These are phyloP conservation scores for Neurospora tetraspora DNA, from an alignment of 495 filamentous ascomycete species.

Conservation along the genomic window DNA sequence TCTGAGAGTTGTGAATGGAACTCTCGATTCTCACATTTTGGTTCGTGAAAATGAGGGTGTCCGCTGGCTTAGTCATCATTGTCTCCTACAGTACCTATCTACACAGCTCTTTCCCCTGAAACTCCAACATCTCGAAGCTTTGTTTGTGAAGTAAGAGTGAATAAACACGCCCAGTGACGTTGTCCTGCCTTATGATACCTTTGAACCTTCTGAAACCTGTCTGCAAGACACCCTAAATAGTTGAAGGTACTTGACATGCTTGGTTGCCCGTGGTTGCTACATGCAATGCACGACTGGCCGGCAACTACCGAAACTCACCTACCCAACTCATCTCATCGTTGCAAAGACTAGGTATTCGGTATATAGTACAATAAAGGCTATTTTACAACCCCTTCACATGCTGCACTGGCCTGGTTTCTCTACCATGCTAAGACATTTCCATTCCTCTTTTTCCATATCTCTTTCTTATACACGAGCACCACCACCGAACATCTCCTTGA, in stretches of 20 bases:
- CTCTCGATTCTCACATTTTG: not conserved
- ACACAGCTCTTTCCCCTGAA: not conserved
- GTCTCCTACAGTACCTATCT: not conserved
- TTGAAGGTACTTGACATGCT: not conserved
- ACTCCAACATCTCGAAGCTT: not conserved
- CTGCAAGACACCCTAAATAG: not conserved
- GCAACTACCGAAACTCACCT: not conserved
- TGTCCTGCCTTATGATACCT: not conserved
- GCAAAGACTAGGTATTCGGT: not conserved
- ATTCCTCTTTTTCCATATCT: not conserved
- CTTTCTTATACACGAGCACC: not conserved
- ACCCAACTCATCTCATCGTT: not conserved
- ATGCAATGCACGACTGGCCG: not conserved
- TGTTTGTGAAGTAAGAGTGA: not conserved
- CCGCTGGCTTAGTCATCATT: not conserved
- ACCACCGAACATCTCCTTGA: not conserved
- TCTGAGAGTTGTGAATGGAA: not conserved
- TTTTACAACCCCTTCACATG: not conserved
- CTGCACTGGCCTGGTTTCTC: not conserved
- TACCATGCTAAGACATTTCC: not conserved
- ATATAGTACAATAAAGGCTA: not conserved
- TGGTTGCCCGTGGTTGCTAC: not conserved
- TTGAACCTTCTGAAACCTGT: not conserved
- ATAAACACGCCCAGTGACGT: no score
- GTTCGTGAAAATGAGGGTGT: not conserved